Percentiles rank a stretch among this genome's conserved stretches.
phyloP scores from a whole-genome alignment of 805 yeast genomes.

The Hanseniaspora hatyaiensis region DNA sequence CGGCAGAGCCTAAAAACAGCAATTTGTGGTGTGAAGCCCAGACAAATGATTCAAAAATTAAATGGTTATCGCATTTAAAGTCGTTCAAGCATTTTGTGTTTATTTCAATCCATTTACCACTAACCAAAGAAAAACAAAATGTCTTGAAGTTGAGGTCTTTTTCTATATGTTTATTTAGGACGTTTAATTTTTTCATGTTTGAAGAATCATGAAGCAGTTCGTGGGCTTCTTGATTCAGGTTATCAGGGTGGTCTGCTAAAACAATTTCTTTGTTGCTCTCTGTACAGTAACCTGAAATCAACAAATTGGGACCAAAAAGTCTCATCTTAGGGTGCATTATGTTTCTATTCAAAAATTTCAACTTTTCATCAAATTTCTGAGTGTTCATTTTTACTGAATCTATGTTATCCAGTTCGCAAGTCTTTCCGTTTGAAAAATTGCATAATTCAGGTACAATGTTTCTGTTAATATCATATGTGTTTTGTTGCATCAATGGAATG shows the following conservation, averaged over 20 bases:
- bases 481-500: constrained; percentile 23
- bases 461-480: constrained; percentile 16
- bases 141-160: constrained; percentile 23
- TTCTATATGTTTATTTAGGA: not conserved
- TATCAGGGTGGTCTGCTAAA: constrained; percentile 34
- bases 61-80: constrained; percentile 39
- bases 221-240: constrained; percentile 34
- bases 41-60: constrained; percentile 55
- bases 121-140: constrained; percentile 26
- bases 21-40: constrained; percentile 75
- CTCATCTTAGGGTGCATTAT: constrained; percentile 50
- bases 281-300: constrained; percentile 49
- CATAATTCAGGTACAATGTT: constrained; percentile 30
- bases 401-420: constrained; percentile 23
- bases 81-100: constrained; percentile 44
- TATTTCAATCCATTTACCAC: constrained; percentile 49
- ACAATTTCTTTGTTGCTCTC: constrained; percentile 24
- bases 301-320: constrained; percentile 52
- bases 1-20: constrained; percentile 42
- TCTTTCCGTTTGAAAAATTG: constrained; percentile 14
- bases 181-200: not conserved
- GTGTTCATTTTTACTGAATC: constrained; percentile 21
- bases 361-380: constrained; percentile 18
- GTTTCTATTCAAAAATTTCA: constrained; percentile 30
- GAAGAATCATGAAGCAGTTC: not conserved